Evolutionary conservation across 768 basidiomycete genomes (phyloP), one percentile per base, ranked within the genome.

Genomic region (Lactarius sanguifluus): DNA sequence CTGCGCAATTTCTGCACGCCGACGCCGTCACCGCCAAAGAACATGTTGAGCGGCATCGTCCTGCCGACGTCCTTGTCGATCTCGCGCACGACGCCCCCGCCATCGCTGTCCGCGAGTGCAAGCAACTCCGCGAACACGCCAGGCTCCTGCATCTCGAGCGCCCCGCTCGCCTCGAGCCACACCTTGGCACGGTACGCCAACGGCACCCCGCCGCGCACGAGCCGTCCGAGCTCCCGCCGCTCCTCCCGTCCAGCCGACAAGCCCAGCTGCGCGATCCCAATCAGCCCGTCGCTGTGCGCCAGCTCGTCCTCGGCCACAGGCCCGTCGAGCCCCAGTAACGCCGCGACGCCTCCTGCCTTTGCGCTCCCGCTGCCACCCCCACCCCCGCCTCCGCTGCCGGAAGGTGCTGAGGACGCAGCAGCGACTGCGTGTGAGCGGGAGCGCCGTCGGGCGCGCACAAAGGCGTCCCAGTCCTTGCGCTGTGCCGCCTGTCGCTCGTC

Each of bases 61-160:
- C 90, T 77, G 68, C 90, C 88, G 0, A 94, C 90, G 73, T 98
- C 96, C 78, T 98, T 98, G 80, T 98, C 97, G 65, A 99, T 98
- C 78, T 99, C 97, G 50, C 77, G 80, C 61, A 79, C 76, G 16
- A 89, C 88, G 36, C 81, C 75, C 47, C 78, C 84, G 32, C 78
- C 75, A 34, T 81, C 77, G 12, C 73, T 76, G 68, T 83, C 80
- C 7, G 80, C 40, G 58, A 50, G 56, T 41, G 62, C 83, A n/a
- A 97, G 79, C 64, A 98, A 76, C 73, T 98, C 96, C 50, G 84
- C 81, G 75, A 98, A 98, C 68, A 91, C 74, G 1, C 96, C 96
- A 2, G 96, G 96, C 71, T 97, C 94, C 67, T 85, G 85, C 82
- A 94, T 89, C 75, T 98, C 96, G 73, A 94, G 79, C 1, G 90